Evolutionary conservation across 352 stramenopile species (phyloP).

Genomic region (Pythium sp.): DNA sequence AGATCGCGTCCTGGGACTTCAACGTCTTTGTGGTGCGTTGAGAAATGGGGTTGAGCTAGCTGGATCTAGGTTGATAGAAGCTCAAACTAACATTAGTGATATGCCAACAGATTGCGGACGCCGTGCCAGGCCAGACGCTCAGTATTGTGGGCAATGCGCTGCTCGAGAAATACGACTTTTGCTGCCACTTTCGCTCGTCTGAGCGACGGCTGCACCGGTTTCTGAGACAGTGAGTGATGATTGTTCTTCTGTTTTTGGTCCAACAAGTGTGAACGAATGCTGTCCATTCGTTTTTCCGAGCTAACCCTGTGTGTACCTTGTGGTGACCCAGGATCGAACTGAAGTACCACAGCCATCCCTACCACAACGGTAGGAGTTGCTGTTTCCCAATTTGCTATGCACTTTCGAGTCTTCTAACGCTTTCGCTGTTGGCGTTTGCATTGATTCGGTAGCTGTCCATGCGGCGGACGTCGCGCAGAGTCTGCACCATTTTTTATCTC

Average conservation of each 20-base stretch:
- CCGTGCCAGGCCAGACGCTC: conserved; percentile 53
- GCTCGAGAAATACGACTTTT: conserved; percentile 69
- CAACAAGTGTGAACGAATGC: background rate
- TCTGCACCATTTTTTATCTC: conserved; percentile 65
- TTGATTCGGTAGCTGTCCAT: conserved; percentile 49
- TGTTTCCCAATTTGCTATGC: background rate
- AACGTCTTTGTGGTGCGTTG: conserved; percentile 46
- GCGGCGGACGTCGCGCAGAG: conserved; percentile 80
- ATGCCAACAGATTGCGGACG: conserved; percentile 34
- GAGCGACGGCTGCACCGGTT: conserved; percentile 53
- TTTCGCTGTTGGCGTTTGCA: background rate
- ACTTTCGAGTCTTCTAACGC: background rate
- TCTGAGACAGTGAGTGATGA: conserved; percentile 42
- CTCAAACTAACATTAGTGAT: background rate
- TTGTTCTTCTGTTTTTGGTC: background rate
- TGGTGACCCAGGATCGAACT: conserved; percentile 35
- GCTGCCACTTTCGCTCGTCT: conserved; percentile 57
- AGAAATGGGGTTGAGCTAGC: background rate
- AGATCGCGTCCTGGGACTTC: conserved; percentile 66
- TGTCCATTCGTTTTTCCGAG: background rate
- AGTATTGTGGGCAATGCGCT: conserved; percentile 74
- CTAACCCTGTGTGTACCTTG: background rate
- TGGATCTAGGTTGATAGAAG: background rate
- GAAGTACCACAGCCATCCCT: conserved; percentile 72
- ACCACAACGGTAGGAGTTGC: conserved; percentile 72